Evolutionary conservation across 345 rosid genomes (phyloP).

Genomic region (Populus tremula): DNA sequence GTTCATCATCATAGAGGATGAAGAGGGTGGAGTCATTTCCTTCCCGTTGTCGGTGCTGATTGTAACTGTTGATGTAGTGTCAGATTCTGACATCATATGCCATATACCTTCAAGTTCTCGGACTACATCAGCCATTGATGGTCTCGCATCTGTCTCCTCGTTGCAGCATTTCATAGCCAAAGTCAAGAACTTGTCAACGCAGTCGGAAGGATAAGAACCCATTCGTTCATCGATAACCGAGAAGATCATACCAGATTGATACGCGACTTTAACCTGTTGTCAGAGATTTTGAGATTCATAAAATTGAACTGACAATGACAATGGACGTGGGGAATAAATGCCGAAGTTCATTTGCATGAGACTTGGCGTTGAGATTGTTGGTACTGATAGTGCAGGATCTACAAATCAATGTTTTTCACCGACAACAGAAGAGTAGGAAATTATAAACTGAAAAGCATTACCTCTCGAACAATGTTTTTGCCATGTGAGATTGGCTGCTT

Average conservation of each 20-base stretch:
- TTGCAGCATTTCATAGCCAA: conserved; percentile 74
- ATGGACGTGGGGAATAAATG: not conserved
- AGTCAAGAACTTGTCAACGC: conserved; percentile 68
- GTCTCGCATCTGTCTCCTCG: conserved; percentile 72
- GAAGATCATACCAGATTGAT: conserved; percentile 69
- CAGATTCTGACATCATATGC: conserved; percentile 56
- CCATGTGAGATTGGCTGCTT: conserved; percentile 94
- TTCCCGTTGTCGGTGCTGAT: conserved; percentile 10
- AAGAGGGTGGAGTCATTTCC: conserved; percentile 37
- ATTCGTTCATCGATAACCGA: conserved; percentile 73
- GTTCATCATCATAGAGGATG: conserved; percentile 40
- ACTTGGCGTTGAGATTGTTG: too few relatives aligned
- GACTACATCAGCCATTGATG: conserved; percentile 87
- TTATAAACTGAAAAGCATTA: conserved; percentile 17
- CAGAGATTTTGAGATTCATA: not conserved
- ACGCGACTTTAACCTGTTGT: conserved; percentile 61
- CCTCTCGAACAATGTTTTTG: conserved; percentile 95
- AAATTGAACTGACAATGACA: not conserved
- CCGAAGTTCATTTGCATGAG: not conserved
- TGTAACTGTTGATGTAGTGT: conserved; percentile 22
- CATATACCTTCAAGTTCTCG: conserved; percentile 78
- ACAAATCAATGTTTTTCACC: not conserved
- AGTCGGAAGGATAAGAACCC: conserved; percentile 91
- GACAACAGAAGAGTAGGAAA: not conserved
- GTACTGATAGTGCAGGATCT: not conserved